Conservation (phyloP, 371 early-diverging fungal genomes). For the Fennellomyces sp. region DNA sequence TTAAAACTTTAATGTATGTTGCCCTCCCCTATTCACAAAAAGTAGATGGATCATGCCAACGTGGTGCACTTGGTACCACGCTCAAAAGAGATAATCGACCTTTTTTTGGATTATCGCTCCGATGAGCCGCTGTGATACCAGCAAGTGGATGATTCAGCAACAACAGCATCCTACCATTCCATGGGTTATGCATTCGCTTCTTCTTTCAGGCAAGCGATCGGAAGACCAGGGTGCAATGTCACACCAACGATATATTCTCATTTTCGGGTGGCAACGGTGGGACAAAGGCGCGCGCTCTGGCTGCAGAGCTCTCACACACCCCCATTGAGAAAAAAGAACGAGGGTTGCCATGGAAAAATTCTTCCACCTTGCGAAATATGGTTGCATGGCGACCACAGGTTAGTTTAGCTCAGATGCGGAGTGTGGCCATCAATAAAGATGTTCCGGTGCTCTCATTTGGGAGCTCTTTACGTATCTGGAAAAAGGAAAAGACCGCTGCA, state of each 20-base stretch:
- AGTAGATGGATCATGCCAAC: background rate
- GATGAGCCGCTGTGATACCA: background rate
- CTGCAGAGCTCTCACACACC: no score
- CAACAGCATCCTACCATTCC: background rate
- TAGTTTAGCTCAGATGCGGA: no score
- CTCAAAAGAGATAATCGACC: no score
- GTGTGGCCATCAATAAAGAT: no score
- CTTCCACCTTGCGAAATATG: conserved; percentile 84
- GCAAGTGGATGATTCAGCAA: background rate
- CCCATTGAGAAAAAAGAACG: no score
- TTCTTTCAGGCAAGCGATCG: background rate
- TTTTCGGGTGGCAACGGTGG: background rate
- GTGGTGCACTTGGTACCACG: background rate
- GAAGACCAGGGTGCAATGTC: conserved; percentile 1
- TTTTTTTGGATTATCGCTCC: no score
- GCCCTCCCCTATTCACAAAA: background rate
- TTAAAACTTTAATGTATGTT: background rate
- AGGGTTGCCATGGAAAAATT: conserved; percentile 98
- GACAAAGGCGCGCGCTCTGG: no score
- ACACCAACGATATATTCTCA: background rate
- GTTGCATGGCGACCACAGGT: no score
- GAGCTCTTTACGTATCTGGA: no score
- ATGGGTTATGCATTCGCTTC: background rate
- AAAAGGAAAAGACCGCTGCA: background rate
- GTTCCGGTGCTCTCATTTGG: no score